Evolutionary conservation across 2,329 filamentous ascomycete species (phyloP).

Genomic region (Ophiocordyceps camponoti-leonardi): DNA sequence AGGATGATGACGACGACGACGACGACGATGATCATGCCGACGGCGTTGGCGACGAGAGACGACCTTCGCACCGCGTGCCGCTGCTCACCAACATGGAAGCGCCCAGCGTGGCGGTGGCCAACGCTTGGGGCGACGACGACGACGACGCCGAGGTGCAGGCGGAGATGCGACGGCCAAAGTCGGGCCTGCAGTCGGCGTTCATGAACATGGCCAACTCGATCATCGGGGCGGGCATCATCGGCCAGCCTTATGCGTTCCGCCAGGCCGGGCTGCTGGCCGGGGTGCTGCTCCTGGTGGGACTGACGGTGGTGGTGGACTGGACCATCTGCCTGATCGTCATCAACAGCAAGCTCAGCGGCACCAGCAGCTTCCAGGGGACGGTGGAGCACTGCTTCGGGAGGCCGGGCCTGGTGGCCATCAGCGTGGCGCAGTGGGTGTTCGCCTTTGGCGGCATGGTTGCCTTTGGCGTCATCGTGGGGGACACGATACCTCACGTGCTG

Average conservation of each 20-base stretch:
- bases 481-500: conserved; percentile 86
- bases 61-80: conserved; percentile 41
- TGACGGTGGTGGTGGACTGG: conserved; percentile 88
- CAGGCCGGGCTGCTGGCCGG: conserved; percentile 80
- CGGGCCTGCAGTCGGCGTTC: conserved; percentile 71
- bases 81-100: conserved; percentile 72
- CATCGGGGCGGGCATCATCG: conserved; percentile 61
- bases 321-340: conserved; percentile 93
- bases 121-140: conserved; percentile 24
- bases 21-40: conserved; percentile 11
- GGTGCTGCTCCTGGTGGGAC: conserved; percentile 53
- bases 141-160: conserved; percentile 25
- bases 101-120: conserved; percentile 54
- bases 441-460: conserved; percentile 98
- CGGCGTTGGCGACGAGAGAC: conserved; percentile 27
- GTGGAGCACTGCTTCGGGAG: conserved; percentile 91
- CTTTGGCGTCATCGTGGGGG: conserved; percentile 93
- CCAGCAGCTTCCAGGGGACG: conserved; percentile 87
- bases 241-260: conserved; percentile 88
- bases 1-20: conserved; percentile 33
- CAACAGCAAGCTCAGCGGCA: conserved; percentile 91
- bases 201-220: conserved; percentile 99
- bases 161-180: conserved; percentile 56
- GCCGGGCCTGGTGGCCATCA: conserved; percentile 74
- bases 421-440: conserved; percentile 89